Evolutionary conservation across 1,284 basidiomycete species (phyloP).

Genomic region (Ceratobasidium sp.): DNA sequence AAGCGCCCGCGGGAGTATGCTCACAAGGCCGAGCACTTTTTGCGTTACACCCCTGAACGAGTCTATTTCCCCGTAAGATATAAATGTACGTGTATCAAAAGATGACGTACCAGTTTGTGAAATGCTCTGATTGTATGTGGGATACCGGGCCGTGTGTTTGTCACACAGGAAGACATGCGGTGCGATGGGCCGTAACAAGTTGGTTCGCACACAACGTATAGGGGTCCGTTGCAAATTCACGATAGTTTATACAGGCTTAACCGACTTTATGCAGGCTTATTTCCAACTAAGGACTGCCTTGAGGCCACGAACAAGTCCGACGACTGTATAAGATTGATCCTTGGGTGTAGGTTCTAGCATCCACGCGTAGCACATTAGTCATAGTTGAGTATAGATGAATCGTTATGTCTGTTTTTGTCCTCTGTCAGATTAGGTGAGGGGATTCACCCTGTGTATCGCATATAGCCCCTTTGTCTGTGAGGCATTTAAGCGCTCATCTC

Average conservation of each 20-base stretch:
- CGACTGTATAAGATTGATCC: not conserved
- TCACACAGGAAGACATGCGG: not conserved
- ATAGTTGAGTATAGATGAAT: not conserved
- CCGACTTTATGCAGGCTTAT: not conserved
- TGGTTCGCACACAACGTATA: not conserved
- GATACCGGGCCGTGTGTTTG: not conserved
- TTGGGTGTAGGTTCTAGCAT: not conserved
- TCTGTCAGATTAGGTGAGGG: not conserved
- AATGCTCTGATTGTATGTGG: not conserved
- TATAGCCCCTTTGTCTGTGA: slow-evolving; percentile 1
- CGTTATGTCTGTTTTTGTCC: slow-evolving; percentile 1
- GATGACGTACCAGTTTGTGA: not conserved
- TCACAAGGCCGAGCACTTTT: not conserved
- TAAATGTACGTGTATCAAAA: not conserved
- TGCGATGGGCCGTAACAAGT: not conserved
- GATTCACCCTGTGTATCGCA: not conserved
- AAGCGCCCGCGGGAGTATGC: not conserved
- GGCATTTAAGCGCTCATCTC: not conserved
- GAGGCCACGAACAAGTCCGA: slow-evolving; percentile 9
- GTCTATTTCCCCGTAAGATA: not conserved
- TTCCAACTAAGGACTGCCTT: not conserved
- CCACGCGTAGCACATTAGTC: not conserved
- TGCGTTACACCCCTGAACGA: not conserved
- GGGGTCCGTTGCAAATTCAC: not conserved
- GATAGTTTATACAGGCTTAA: not conserved